Evolutionary conservation across 139 green algal genomes (phyloP).

Genomic region (Chlamydomonas incerta): DNA sequence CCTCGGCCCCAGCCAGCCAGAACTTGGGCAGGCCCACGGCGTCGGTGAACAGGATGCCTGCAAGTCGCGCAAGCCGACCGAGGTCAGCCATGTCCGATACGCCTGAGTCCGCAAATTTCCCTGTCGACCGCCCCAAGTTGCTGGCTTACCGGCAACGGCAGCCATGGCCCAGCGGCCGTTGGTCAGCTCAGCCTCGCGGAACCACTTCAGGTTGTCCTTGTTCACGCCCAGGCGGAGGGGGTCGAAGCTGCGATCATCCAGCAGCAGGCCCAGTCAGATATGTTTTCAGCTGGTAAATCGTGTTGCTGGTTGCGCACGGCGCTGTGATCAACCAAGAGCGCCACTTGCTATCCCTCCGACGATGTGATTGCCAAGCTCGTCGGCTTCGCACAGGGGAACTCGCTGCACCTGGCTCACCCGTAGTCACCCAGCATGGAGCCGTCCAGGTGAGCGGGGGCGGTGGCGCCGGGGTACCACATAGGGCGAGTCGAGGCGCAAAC

Average conservation of each 20-base stretch:
- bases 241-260: constrained; percentile 64
- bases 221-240: constrained; percentile 75
- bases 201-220: constrained; percentile 71
- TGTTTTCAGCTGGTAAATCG: too few species aligned
- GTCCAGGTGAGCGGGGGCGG: constrained; percentile 69
- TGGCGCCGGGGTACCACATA: constrained; percentile 67
- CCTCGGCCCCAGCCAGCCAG: constrained; percentile 82
- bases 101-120: background rate
- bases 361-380: too few species aligned
- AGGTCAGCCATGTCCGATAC: background rate
- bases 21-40: constrained; percentile 79
- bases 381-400: too few species aligned
- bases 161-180: constrained; percentile 94
- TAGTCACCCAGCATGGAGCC: constrained; percentile 68
- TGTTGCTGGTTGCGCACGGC: too few species aligned
- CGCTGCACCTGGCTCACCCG: constrained; percentile 28
- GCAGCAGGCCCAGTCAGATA: background rate
- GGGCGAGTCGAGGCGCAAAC: constrained; percentile 28
- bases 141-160: constrained; percentile 70
- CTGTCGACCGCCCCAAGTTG: background rate
- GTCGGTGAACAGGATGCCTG: constrained; percentile 86
- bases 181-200: constrained; percentile 86
- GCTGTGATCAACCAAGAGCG: too few species aligned
- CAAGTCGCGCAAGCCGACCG: background rate
- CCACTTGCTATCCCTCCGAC: too few species aligned